A percentile compares a stretch with the other conserved stretches of the same genome.
phyloP scores from a whole-genome alignment of 1,284 basidiomycete species.

The Naganishia cerealis region DNA sequence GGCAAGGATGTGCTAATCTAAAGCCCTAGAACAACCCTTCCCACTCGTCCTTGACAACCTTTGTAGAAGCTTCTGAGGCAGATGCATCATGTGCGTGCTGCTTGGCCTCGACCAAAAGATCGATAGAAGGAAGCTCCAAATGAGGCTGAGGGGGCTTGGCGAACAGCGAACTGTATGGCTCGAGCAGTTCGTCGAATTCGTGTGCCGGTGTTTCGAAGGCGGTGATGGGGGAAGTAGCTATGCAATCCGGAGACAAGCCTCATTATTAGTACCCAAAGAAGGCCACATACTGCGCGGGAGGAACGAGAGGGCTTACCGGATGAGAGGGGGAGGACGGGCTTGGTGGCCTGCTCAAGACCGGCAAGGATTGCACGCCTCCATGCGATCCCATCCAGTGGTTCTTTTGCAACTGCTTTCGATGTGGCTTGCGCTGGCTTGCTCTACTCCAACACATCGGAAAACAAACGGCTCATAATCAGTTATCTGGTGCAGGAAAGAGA shows the following conservation, averaged over 20 bases:
- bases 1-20: not conserved
- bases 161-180: conserved; percentile 48
- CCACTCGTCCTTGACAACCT: conserved; percentile 46
- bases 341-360: conserved; percentile 65
- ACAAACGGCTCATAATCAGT: not conserved
- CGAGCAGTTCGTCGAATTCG: conserved; percentile 50
- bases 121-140: conserved; percentile 40
- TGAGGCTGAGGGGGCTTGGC: conserved; percentile 38
- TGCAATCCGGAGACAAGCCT: conserved; percentile 1
- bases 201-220: conserved; percentile 37
- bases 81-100: conserved; percentile 23
- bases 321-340: conserved; percentile 58
- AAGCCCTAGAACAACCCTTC: conserved; percentile 45
- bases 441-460: not conserved
- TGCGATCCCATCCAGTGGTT: conserved; percentile 55
- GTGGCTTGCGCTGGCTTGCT: not conserved
- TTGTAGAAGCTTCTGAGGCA: conserved; percentile 3
- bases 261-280: not conserved
- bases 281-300: not conserved
- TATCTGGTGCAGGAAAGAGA: not conserved
- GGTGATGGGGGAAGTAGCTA: conserved; percentile 40
- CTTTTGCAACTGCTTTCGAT: conserved; percentile 1
- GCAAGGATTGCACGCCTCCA: conserved; percentile 71
- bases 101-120: conserved; percentile 37
- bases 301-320: conserved; percentile 52